Conservation (phyloP, 495 filamentous ascomycete genomes). For the Xylona heveae region DNA sequence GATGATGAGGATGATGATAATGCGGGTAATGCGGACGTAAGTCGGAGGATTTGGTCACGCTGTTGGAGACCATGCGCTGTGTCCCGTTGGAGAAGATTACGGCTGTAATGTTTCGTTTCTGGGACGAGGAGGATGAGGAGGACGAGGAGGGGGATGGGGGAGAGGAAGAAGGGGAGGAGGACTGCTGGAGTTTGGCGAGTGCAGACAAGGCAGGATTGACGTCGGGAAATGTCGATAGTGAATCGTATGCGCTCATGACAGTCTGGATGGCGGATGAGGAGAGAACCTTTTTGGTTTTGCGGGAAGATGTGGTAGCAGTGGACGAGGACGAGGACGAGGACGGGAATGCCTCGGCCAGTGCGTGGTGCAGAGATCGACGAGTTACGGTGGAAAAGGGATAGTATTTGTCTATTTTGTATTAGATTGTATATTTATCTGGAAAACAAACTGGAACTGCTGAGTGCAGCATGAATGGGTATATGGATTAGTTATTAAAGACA, state of each 20-base stretch:
- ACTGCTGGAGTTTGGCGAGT: too few relatives aligned
- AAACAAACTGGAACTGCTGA: slow-evolving; percentile 1
- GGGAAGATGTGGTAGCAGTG: too few relatives aligned
- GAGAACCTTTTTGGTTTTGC: too few relatives aligned
- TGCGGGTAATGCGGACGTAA: slow-evolving; percentile 31
- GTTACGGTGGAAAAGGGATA: slow-evolving; percentile 46
- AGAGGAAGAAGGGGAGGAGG: too few relatives aligned
- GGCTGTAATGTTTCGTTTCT: slow-evolving; percentile 20
- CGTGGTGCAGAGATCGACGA: slow-evolving; percentile 36
- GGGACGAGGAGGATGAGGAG: too few relatives aligned
- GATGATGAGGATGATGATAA: too few relatives aligned
- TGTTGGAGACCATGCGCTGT: slow-evolving; percentile 36
- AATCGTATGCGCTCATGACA: slow-evolving; percentile 47
- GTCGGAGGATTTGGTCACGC: slow-evolving; percentile 30
- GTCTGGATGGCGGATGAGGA: slow-evolving; percentile 16
- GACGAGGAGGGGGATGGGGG: too few relatives aligned
- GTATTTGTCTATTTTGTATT: slow-evolving; percentile 32
- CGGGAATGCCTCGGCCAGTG: slow-evolving; percentile 30
- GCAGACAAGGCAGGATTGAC: slow-evolving; percentile 28
- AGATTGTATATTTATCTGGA: too few relatives aligned
- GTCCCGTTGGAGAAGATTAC: slow-evolving; percentile 66
- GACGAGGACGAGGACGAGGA: too few relatives aligned
- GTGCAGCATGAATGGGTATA: slow-evolving; percentile 4
- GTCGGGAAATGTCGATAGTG: slow-evolving; percentile 48
- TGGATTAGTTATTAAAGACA: too few relatives aligned